These are phyloP conservation scores for Escovopsis weberi DNA, from an alignment of 2,329 filamentous ascomycete species.

Conservation along the genomic window DNA sequence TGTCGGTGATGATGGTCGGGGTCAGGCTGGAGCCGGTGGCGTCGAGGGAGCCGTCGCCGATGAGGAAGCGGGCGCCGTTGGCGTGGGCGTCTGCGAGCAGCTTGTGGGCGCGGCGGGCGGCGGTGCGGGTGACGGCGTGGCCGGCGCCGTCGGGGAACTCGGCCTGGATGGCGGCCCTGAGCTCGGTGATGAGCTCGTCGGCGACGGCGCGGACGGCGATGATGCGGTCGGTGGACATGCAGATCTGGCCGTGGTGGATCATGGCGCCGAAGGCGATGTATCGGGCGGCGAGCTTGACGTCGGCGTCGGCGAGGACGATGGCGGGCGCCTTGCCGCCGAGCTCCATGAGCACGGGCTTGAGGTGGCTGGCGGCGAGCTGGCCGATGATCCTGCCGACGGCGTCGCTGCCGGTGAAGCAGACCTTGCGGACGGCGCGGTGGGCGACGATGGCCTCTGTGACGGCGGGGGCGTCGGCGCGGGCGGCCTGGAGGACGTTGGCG, in stretches of 20 bases:
- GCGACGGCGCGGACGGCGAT: constrained; percentile 12
- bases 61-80: constrained; percentile 42
- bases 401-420: constrained; percentile 31
- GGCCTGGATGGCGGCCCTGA: background rate
- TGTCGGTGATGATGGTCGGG: constrained; percentile 48
- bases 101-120: background rate
- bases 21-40: constrained; percentile 3
- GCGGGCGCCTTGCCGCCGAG: constrained; percentile 31
- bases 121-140: background rate
- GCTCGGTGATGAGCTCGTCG: background rate
- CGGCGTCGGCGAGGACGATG: constrained; percentile 29
- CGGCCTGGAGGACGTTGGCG: constrained; percentile 22
- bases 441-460: constrained; percentile 22
- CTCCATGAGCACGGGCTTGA: constrained; percentile 33
- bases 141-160: background rate
- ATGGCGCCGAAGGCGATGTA: constrained; percentile 11
- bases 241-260: constrained; percentile 45
- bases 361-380: constrained; percentile 16
- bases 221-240: constrained; percentile 56
- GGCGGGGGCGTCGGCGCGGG: constrained; percentile 17
- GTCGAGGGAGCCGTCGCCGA: constrained; percentile 15
- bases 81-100: constrained; percentile 37
- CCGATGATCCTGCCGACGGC: constrained; percentile 27
- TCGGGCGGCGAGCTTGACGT: constrained; percentile 25
- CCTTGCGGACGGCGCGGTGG: constrained; percentile 21